Base-by-base conservation (phyloP, 345 rosid species). In the Hevea brasiliensis region DNA sequence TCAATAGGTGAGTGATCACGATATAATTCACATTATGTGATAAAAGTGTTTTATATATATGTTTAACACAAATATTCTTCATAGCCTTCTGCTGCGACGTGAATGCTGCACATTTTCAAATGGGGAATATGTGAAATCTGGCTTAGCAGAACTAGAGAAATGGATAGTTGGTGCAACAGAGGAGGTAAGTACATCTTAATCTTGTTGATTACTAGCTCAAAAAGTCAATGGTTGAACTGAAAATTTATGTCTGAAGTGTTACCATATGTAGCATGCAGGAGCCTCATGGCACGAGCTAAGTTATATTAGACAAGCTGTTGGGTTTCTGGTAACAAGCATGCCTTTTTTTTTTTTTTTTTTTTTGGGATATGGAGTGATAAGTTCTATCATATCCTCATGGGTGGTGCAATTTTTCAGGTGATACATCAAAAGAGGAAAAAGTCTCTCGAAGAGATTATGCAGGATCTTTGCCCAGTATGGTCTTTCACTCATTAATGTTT, bases 91-190 rank as follows among this genome's bases (percentile, higher is more conserved):
- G 53, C 86, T 95, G 74, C 86, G 99, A 67, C 92, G 99, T 71
- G 99, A 95, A 82, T 95, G 99, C 68, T 95, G 98, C 87, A 89
- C 98, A 66, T 95, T 95, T 82, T 92, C 99, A 60, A 95, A 95
- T 79, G 99, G 99, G 58, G 98, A 95, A 76, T 92, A 95, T 72
- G 98, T 95, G 63, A 95, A 86, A 81, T 89, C 98, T 81, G 99
- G 99, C 77, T 87, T 95, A 45, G 88, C 98, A 24, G 99, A 95
- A 75, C 77, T 95, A 59, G 99, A 95, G 88, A 95, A 95, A 81
- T 95, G 99, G 99, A 89, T 95, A 66, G 89, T 81, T 41, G 82
- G 63, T 80, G 92, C 85, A 68, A 89, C 80, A 70, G 98, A 92
- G 70, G 98, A 92, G 98, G 99, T 95, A 86, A 77, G 18, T 72